Conservation (phyloP, 2,329 filamentous ascomycete genomes). For the Colletotrichum liaoningense region DNA sequence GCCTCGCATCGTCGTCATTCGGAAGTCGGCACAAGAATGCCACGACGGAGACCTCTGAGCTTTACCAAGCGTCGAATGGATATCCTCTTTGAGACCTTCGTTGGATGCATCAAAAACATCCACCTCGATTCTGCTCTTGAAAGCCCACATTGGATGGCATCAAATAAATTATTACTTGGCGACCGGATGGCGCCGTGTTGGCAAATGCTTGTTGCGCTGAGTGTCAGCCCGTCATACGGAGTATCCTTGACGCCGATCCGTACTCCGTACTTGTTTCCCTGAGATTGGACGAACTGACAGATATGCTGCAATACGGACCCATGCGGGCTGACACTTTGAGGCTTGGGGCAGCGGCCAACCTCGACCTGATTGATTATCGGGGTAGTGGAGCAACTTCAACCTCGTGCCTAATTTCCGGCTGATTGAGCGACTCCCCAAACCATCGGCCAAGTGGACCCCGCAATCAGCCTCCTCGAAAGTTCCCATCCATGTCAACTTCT, state of each 20-base stretch:
- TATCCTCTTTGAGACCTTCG: background rate
- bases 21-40: constrained; percentile 22
- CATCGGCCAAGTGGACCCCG: background rate
- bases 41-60: background rate
- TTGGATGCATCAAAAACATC: background rate
- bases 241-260: background rate
- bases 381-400: background rate
- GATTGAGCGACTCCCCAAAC: background rate
- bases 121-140: background rate
- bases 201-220: background rate
- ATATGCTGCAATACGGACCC: background rate
- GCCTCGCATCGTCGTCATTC: background rate
- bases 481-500: too few relatives aligned
- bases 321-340: background rate
- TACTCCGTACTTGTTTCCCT: background rate
- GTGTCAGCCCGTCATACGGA: background rate
- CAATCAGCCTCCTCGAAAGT: background rate
- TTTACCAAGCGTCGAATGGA: background rate
- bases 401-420: background rate
- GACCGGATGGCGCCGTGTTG: background rate
- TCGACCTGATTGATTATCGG: background rate
- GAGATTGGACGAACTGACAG: background rate
- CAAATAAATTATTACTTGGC: background rate
- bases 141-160: background rate
- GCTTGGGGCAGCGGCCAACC: too few relatives aligned